Base-by-base conservation (phyloP, 306 rosid genomes). In the Quercus dentata region DNA sequence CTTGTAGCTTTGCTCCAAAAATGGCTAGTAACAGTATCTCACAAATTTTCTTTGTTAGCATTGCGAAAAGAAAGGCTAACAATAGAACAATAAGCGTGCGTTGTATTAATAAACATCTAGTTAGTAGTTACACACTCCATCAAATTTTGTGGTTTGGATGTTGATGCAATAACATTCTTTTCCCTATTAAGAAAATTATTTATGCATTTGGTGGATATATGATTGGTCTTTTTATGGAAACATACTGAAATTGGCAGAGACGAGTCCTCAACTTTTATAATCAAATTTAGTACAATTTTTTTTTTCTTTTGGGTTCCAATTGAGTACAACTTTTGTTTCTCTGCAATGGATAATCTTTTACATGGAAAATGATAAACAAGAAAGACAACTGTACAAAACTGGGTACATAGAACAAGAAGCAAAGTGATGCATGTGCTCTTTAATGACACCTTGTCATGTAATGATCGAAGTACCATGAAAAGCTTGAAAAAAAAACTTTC, bases 151-250 rank as follows among this genome's bases (percentile, higher is more conserved):
- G 73, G 30, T 44, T 23, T 38, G 72, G 76, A 20, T 8, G 65
- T 25, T 74, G 25, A 59, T 74, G 21, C 19, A 33, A 41, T 51
- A 6, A 12, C n/a, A 12, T 57, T 1, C 11, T 55, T 71, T 35
- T 35, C 70, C 67, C 30, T 5, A 12, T 1, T 35, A 15, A 46
- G 76, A 44, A 64, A 63, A 51, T 52, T 33, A 54, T 58, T 51
- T 73, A 38, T 52, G 77, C 10, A 35, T 20, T 64, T 1, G n/a
- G 38, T 19, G 52, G 41, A 35, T 55, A n/a, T 1, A 28, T n/a
- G 80, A 69, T 61, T 21, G 83, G 72, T 56, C 33, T 35, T 54
- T 74, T 41, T 4, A 35, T 70, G 57, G 76, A 79, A 69, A 41
- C 41, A 7, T 15, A 63, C 15, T 63, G 38, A 67, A 67, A n/a